phyloP scores from a whole-genome alignment of 345 rosid genomes.

The Dovyalis caffra region DNA sequence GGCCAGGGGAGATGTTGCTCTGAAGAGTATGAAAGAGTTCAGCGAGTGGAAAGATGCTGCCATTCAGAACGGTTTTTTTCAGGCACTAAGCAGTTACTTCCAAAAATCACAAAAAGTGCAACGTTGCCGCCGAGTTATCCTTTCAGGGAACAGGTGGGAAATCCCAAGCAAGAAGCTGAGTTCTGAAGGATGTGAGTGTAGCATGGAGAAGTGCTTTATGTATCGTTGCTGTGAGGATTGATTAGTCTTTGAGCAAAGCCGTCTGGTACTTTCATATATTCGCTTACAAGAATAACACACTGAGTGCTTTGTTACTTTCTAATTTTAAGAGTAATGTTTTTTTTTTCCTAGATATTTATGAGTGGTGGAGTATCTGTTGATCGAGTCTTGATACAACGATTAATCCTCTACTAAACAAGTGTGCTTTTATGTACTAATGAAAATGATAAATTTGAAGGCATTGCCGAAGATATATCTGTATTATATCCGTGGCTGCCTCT shows the following conservation, averaged over 20 bases:
- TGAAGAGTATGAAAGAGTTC: constrained; percentile 8
- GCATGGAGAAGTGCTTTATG: constrained; percentile 45
- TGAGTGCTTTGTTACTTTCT: no score
- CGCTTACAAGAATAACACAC: not conserved
- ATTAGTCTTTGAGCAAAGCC: not conserved
- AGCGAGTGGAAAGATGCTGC: not conserved
- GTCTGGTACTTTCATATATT: no score
- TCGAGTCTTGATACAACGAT: no score
- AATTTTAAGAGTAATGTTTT: no score
- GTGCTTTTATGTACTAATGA: no score
- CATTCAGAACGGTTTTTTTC: not conserved
- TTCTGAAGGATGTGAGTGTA: constrained; percentile 32
- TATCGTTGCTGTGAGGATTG: constrained; percentile 38
- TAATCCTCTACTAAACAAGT: no score
- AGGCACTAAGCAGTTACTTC: constrained; percentile 8
- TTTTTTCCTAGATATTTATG: no score
- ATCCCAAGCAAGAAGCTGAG: constrained; percentile 30
- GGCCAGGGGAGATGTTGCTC: constrained; percentile 15
- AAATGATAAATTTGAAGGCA: no score
- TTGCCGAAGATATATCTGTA: no score
- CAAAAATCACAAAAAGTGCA: constrained; percentile 8
- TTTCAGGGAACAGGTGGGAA: constrained; percentile 26
- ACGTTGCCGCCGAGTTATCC: constrained; percentile 36
- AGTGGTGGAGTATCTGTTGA: no score
- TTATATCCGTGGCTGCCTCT: no score